These are phyloP conservation scores for Suillus discolor DNA, from an alignment of 768 basidiomycete genomes.

Conservation along the genomic window DNA sequence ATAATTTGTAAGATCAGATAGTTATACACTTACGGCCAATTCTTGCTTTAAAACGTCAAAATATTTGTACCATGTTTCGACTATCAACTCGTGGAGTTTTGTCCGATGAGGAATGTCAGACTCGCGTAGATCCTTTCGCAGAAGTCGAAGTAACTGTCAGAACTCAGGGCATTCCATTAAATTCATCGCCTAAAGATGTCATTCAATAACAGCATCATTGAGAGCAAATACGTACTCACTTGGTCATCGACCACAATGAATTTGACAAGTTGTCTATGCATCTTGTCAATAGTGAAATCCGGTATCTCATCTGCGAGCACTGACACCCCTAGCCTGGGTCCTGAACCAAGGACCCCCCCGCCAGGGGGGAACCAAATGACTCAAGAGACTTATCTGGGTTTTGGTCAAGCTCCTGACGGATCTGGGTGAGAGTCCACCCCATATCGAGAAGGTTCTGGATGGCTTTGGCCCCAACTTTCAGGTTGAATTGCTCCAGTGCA, in stretches of 20 bases:
- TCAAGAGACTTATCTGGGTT: neutral
- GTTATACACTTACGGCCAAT: neutral
- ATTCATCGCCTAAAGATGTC: conserved; percentile 6
- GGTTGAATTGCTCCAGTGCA: neutral
- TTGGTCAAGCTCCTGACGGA: neutral
- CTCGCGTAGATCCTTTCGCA: conserved; percentile 5
- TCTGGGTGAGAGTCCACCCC: neutral
- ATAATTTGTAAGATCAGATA: neutral
- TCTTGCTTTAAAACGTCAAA: conserved; percentile 5
- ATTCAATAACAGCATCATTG: neutral
- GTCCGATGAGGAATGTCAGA: conserved; percentile 15
- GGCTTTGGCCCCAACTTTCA: neutral
- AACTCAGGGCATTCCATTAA: conserved; percentile 5
- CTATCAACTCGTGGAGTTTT: conserved; percentile 7
- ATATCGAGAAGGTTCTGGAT: neutral
- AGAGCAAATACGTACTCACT: neutral
- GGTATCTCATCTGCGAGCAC: neutral
- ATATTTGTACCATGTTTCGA: neutral
- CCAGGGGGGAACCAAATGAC: neutral
- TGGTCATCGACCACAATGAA: neutral
- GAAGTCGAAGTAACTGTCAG: neutral
- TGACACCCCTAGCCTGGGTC: neutral
- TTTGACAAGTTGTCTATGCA: neutral
- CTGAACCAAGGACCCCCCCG: neutral
- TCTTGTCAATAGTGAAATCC: neutral